phyloP scores from a whole-genome alignment of 495 filamentous ascomycete genomes.

The Aspergillus bertholletiae region DNA sequence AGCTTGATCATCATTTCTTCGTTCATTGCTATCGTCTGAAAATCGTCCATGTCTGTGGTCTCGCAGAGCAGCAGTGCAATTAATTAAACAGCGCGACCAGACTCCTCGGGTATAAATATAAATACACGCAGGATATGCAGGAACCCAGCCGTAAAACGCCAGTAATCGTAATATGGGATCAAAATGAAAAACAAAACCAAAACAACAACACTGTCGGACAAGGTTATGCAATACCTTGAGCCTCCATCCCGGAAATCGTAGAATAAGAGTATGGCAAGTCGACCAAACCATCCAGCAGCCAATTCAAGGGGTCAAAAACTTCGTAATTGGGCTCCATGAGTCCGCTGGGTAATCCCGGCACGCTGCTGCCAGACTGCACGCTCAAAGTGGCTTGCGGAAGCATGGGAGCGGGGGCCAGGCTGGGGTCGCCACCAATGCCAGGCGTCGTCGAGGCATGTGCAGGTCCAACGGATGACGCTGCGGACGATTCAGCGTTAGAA shows the following conservation, averaged over 20 bases:
- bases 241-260: constrained; percentile 37
- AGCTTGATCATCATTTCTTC: background rate
- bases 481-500: constrained; percentile 68
- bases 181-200: background rate
- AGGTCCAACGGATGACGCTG: constrained; percentile 51
- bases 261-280: constrained; percentile 67
- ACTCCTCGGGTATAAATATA: constrained; percentile 3
- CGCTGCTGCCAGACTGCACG: constrained; percentile 27
- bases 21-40: background rate
- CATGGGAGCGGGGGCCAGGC: constrained; percentile 43
- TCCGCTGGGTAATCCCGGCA: constrained; percentile 46
- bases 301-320: constrained; percentile 85
- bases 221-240: constrained; percentile 33
- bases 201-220: no score
- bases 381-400: constrained; percentile 33
- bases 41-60: background rate
- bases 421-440: constrained; percentile 40
- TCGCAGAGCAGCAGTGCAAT: background rate
- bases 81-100: background rate
- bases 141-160: background rate
- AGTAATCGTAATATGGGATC: background rate
- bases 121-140: constrained; percentile 1
- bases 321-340: constrained; percentile 70
- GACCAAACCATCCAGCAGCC: constrained; percentile 81
- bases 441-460: constrained; percentile 32